Percentiles rank a stretch among this genome's conserved stretches.
phyloP scores from a whole-genome alignment of 192 early-diverging fungal genomes.

The Coemansia sp. region DNA sequence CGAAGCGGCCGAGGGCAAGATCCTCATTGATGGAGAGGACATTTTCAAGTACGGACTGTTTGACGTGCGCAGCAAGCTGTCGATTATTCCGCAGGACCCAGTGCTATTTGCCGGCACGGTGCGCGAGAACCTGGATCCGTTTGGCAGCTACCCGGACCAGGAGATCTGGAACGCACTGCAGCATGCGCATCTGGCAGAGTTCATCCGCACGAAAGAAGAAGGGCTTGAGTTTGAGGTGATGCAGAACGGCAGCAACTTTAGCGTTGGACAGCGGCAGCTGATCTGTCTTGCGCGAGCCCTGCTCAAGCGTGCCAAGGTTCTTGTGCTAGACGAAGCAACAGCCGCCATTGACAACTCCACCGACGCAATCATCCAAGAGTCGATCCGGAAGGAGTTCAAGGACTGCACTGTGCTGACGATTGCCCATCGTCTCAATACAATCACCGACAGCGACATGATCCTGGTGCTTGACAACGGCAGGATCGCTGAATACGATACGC shows the following conservation, averaged over 20 bases:
- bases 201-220: constrained; percentile 23
- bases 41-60: constrained; percentile 69
- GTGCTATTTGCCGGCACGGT: constrained; percentile 72
- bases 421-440: constrained; percentile 68
- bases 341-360: constrained; percentile 44
- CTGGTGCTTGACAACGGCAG: constrained; percentile 48
- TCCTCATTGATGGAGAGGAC: constrained; percentile 77
- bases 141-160: constrained; percentile 66
- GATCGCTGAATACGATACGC: constrained; percentile 62
- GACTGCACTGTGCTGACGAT: constrained; percentile 71
- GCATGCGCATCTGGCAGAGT: constrained; percentile 56
- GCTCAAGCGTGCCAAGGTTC: constrained; percentile 65
- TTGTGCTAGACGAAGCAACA: constrained; percentile 73
- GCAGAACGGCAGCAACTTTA: constrained; percentile 73
- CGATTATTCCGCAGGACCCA: constrained; percentile 82
- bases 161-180: constrained; percentile 66
- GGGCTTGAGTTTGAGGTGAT: constrained; percentile 34
- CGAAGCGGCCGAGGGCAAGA: constrained; percentile 63
- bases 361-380: constrained; percentile 63
- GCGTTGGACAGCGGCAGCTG: constrained; percentile 81
- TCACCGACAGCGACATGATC: constrained; percentile 61
- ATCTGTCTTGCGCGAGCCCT: constrained; percentile 80
- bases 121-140: constrained; percentile 85
- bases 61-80: constrained; percentile 71
- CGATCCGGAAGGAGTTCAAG: constrained; percentile 63